Conservation (phyloP, 164 flowering plant species). For the Liquidambar formosana region DNA sequence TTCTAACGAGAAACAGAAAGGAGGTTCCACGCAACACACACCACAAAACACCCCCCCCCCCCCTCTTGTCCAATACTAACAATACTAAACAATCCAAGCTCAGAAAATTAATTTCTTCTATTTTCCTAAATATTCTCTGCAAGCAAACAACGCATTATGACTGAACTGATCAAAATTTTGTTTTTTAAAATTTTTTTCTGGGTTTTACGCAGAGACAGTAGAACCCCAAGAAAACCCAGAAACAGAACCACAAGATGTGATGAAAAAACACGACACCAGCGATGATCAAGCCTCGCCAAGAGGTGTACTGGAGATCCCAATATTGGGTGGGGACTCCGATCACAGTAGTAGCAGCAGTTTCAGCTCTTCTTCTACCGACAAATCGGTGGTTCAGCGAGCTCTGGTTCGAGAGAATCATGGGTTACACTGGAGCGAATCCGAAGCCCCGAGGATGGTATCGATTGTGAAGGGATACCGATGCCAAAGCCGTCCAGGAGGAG, state of each 20-base stretch:
- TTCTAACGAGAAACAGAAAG: too few relatives aligned
- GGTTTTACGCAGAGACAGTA: constrained; percentile 7
- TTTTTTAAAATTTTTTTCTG: neutral
- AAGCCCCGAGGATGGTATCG: constrained; percentile 38
- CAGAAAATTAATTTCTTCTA: too few relatives aligned
- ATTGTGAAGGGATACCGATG: constrained; percentile 22
- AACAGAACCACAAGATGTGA: constrained; percentile 6
- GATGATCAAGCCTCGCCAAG: constrained; percentile 52
- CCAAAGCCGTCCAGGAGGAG: constrained; percentile 72
- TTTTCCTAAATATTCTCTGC: neutral
- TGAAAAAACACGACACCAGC: neutral
- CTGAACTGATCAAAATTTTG: neutral
- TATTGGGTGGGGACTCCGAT: constrained; percentile 44
- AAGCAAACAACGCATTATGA: constrained; percentile 3
- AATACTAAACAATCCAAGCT: too few relatives aligned
- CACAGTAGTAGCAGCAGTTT: constrained; percentile 40
- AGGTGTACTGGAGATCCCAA: constrained; percentile 54
- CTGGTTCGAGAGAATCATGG: constrained; percentile 19
- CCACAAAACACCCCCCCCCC: too few relatives aligned
- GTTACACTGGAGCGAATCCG: constrained; percentile 52
- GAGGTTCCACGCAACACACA: too few relatives aligned
- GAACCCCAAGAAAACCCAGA: too few relatives aligned
- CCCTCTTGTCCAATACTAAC: too few relatives aligned
- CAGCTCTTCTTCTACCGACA: constrained; percentile 15
- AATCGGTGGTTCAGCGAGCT: neutral